Evolutionary conservation across 1,139 yeast species (phyloP).

Genomic region (Lodderomyces metapsilosis): DNA sequence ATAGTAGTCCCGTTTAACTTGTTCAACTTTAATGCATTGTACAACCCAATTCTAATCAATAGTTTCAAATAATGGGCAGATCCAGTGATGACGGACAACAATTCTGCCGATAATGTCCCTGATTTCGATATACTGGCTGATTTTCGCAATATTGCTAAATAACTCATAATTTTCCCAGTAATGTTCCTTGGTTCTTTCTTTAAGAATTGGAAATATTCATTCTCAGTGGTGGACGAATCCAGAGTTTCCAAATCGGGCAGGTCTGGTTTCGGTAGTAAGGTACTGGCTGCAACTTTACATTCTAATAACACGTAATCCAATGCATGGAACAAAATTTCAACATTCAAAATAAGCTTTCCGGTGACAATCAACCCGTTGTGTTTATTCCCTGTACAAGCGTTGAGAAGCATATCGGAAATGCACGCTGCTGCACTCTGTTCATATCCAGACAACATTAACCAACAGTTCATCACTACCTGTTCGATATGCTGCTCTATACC

Average conservation of each 20-base stretch:
- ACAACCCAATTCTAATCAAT: constrained; percentile 76
- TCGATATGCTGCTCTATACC: constrained; percentile 66
- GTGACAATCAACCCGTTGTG: constrained; percentile 69
- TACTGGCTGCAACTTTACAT: constrained; percentile 12
- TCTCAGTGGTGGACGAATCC: constrained; percentile 16
- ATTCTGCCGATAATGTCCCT: constrained; percentile 56
- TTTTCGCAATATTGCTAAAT: constrained; percentile 68
- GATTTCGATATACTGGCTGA: constrained; percentile 47
- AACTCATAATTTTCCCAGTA: constrained; percentile 76
- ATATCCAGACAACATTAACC: constrained; percentile 85
- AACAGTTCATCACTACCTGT: constrained; percentile 69
- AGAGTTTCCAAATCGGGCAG: constrained; percentile 11
- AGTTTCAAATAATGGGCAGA: constrained; percentile 91
- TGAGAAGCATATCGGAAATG: constrained; percentile 88
- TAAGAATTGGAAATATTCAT: constrained; percentile 30
- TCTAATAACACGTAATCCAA: constrained; percentile 50
- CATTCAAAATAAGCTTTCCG: constrained; percentile 68
- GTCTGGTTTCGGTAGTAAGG: neutral
- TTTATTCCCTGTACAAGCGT: constrained; percentile 77
- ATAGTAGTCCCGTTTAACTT: constrained; percentile 54
- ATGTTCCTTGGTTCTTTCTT: constrained; percentile 86
- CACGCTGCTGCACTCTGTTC: constrained; percentile 93
- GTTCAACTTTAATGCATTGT: constrained; percentile 70
- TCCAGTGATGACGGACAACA: constrained; percentile 83
- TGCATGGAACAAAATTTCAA: constrained; percentile 76